Evolutionary conservation across 371 early-diverging fungal genomes (phyloP).

Genomic region (Rhizopus delemar): DNA sequence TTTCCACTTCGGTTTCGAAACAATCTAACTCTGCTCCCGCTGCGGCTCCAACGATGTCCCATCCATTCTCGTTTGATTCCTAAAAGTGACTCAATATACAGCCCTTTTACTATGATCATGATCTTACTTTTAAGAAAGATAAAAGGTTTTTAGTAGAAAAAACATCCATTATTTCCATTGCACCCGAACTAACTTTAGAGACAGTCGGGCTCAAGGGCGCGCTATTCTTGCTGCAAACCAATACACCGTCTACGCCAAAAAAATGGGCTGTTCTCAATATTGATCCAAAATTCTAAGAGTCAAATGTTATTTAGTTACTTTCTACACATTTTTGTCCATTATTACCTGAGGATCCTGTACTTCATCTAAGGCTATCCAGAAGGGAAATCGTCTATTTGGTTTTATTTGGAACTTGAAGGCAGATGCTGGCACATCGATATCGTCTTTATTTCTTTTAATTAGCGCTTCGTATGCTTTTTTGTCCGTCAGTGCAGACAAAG

Average conservation of each 20-base stretch:
- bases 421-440: not conserved
- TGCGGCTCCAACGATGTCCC: slow-evolving; percentile 60
- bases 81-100: not conserved
- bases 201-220: slow-evolving; percentile 60
- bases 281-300: slow-evolving; percentile 64
- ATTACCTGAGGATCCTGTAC: slow-evolving; percentile 66
- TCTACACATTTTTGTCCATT: not conserved
- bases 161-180: slow-evolving; percentile 61
- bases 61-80: slow-evolving; percentile 44
- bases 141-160: slow-evolving; percentile 51
- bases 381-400: slow-evolving; percentile 17
- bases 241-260: slow-evolving; percentile 64
- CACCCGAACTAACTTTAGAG: slow-evolving; percentile 67
- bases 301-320: not conserved
- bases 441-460: slow-evolving; percentile 17
- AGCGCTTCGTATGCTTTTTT: slow-evolving; percentile 18
- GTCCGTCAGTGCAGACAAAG: not conserved
- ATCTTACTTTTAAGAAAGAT: slow-evolving; percentile 50
- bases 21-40: slow-evolving; percentile 14
- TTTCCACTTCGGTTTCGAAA: slow-evolving; percentile 7
- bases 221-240: slow-evolving; percentile 57
- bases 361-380: slow-evolving; percentile 63
- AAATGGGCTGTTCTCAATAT: slow-evolving; percentile 63
- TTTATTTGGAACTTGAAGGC: not conserved
- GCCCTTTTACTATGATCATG: not conserved